phyloP scores from a whole-genome alignment of 495 filamentous ascomycete genomes.

The Trichoderma gamsii region DNA sequence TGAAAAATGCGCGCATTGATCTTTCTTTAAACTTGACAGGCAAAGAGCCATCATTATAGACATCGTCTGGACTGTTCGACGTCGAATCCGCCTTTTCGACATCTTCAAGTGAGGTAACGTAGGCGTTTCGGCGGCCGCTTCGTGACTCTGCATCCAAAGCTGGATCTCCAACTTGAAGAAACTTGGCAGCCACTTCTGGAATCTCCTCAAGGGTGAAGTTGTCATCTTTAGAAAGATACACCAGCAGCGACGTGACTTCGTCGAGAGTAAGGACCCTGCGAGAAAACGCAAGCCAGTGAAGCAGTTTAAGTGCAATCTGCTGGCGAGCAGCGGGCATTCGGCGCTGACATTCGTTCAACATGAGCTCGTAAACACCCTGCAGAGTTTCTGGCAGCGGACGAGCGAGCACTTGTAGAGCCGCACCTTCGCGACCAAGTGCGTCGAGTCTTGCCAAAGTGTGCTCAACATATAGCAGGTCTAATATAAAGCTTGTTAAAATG shows the following conservation, averaged over 20 bases:
- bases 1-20: slow-evolving; percentile 23
- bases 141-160: slow-evolving; percentile 8
- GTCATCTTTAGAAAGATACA: slow-evolving; percentile 17
- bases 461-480: slow-evolving; percentile 24
- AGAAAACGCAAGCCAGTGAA: slow-evolving; percentile 23
- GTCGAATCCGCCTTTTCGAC: slow-evolving; percentile 19
- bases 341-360: slow-evolving; percentile 20
- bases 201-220: slow-evolving; percentile 16
- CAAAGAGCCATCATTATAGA: slow-evolving; percentile 17
- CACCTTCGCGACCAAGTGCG: slow-evolving; percentile 21
- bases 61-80: slow-evolving; percentile 16
- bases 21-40: slow-evolving; percentile 25
- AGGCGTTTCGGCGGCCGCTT: background rate
- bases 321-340: slow-evolving; percentile 17
- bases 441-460: slow-evolving; percentile 22
- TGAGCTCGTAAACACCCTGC: slow-evolving; percentile 19
- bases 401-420: slow-evolving; percentile 20
- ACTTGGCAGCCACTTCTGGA: slow-evolving; percentile 8
- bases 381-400: slow-evolving; percentile 18
- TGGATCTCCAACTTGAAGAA: slow-evolving; percentile 14
- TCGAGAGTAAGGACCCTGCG: slow-evolving; percentile 20
- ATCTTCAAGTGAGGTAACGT: slow-evolving; percentile 16
- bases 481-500: background rate
- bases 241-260: slow-evolving; percentile 21
- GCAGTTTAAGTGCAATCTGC: slow-evolving; percentile 18